These are phyloP conservation scores for Botryosphaeria dothidea DNA, from an alignment of 2,329 filamentous ascomycete genomes.

Conservation along the genomic window DNA sequence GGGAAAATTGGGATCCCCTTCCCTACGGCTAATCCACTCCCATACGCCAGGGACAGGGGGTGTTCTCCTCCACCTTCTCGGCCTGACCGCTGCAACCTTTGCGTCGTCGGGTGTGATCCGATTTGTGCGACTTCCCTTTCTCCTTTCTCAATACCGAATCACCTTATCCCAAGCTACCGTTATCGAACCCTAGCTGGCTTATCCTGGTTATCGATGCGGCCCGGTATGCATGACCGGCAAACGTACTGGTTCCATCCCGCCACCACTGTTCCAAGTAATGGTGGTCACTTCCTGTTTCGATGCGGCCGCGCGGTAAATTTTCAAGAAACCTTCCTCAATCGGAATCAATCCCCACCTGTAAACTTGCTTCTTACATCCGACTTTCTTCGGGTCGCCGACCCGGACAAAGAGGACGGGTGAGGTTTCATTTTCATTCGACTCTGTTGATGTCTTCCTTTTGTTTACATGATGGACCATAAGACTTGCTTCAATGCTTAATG, in stretches of 20 bases:
- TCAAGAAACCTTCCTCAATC: not conserved
- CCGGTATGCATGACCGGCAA: slow-evolving; percentile 16
- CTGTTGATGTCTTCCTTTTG: slow-evolving; percentile 1
- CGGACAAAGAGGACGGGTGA: not conserved
- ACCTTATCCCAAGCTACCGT: not conserved
- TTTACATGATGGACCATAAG: not conserved
- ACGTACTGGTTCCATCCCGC: not conserved
- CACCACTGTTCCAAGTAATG: not conserved
- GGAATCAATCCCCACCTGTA: not conserved
- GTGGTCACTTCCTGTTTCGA: not conserved
- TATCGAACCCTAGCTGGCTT: not conserved
- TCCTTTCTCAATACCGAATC: not conserved
- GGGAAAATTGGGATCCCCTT: slow-evolving; percentile 20
- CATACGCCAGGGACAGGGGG: slow-evolving; percentile 11
- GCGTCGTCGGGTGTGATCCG: slow-evolving; percentile 8
- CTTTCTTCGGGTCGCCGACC: not conserved
- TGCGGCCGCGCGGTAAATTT: not conserved
- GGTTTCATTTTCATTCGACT: not conserved
- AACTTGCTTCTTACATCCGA: slow-evolving; percentile 8
- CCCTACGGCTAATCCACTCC: slow-evolving; percentile 15
- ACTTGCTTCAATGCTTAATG: slow-evolving; percentile 8
- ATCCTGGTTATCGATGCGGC: slow-evolving; percentile 8
- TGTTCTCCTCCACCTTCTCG: not conserved
- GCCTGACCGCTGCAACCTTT: slow-evolving; percentile 12
- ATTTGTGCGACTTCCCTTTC: slow-evolving; percentile 11